phyloP scores from a whole-genome alignment of 805 yeast genomes.

The Candida oleophila region DNA sequence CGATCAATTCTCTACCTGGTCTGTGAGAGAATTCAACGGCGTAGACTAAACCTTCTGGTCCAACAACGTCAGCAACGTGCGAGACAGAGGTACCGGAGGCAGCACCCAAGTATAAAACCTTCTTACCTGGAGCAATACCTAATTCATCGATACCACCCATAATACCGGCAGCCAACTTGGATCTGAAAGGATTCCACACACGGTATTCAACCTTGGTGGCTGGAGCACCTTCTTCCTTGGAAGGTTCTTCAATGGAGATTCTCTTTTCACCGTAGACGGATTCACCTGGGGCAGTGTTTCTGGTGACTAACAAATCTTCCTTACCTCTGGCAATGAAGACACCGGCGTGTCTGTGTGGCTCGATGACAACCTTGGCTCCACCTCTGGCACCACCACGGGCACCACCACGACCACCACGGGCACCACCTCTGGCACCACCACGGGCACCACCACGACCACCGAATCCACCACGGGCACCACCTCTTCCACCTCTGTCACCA shows the following conservation, averaged over 20 bases:
- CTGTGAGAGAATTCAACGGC: constrained; percentile 99
- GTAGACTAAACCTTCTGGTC: constrained; percentile 98
- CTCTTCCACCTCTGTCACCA: constrained; percentile 48
- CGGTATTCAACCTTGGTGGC: constrained; percentile 97
- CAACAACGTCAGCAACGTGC: constrained; percentile 97
- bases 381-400: constrained; percentile 81
- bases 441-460: constrained; percentile 36
- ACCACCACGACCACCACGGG: constrained; percentile 66
- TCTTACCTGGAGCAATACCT: constrained; percentile 96
- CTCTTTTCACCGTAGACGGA: constrained; percentile 98
- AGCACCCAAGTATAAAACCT: constrained; percentile 96
- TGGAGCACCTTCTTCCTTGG: constrained; percentile 81
- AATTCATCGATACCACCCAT: constrained; percentile 99
- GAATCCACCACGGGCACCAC: constrained; percentile 30
- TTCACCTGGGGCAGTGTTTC: constrained; percentile 97
- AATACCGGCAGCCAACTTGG: constrained; percentile 99
- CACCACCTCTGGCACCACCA: constrained; percentile 47
- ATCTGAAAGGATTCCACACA: constrained; percentile 99
- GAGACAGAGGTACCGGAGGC: constrained; percentile 99
- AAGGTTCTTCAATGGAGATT: constrained; percentile 89
- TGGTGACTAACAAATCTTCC: constrained; percentile 96
- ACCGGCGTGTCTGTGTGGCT: constrained; percentile 99
- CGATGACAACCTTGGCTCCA: constrained; percentile 95
- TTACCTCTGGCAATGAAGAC: constrained; percentile 99
- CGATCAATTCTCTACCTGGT: constrained; percentile 98